Percentiles rank a stretch among this genome's conserved stretches.
phyloP scores from a whole-genome alignment of 2,329 filamentous ascomycete genomes.

The Fusarium pseudocircinatum region DNA sequence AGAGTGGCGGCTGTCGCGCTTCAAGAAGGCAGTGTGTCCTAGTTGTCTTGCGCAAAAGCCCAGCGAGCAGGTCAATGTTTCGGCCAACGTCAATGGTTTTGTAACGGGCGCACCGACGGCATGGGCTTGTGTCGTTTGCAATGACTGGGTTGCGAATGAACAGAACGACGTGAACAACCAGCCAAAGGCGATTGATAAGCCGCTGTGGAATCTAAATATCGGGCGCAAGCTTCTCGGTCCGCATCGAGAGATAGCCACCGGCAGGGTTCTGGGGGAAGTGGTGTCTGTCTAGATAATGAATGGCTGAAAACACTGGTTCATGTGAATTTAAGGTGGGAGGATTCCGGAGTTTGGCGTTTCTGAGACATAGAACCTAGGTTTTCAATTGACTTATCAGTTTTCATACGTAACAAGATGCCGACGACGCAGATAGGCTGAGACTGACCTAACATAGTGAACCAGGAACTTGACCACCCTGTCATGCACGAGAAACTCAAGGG shows the following conservation, averaged over 20 bases:
- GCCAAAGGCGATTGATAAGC: slow-evolving; percentile 32
- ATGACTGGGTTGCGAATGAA: slow-evolving; percentile 45
- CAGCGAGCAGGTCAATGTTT: slow-evolving; percentile 19
- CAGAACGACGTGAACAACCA: slow-evolving; percentile 20
- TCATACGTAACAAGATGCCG: neutral
- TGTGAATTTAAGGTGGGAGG: neutral
- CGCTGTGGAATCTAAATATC: slow-evolving; percentile 19
- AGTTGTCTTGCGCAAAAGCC: slow-evolving; percentile 41
- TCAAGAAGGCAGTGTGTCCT: slow-evolving; percentile 44
- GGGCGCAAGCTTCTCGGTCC: slow-evolving; percentile 5
- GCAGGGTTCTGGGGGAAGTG: neutral
- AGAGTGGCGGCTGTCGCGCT: slow-evolving; percentile 41
- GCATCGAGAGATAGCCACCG: neutral
- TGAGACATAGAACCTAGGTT: slow-evolving; percentile 11
- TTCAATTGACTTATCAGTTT: slow-evolving; percentile 20
- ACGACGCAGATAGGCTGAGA: neutral
- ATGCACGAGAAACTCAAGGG: neutral
- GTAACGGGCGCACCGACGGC: slow-evolving; percentile 11
- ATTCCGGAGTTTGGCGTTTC: slow-evolving; percentile 22
- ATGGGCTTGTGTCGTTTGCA: slow-evolving; percentile 50
- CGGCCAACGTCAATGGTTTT: slow-evolving; percentile 30
- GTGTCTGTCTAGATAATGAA: slow-evolving; percentile 6
- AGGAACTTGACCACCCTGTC: neutral
- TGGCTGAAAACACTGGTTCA: neutral
- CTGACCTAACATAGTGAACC: slow-evolving; percentile 1